Evolutionary conservation across 148 eudicot genomes (phyloP), one percentile per base, ranked within the genome.

Genomic region (Silene uniflora): DNA sequence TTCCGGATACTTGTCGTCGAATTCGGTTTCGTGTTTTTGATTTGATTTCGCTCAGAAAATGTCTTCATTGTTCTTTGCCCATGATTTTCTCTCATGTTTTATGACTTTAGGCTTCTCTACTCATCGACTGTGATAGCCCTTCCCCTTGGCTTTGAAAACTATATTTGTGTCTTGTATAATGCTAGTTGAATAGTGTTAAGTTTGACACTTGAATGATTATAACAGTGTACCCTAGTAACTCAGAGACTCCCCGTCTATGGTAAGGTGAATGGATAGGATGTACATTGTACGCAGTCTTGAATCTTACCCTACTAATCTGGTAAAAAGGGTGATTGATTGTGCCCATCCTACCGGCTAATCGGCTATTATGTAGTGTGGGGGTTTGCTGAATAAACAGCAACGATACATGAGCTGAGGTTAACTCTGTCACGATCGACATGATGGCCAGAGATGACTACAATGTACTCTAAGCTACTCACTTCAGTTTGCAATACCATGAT

Each of bases 21-120:
- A n/a, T 60, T 60, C 24, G 59, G 17, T 29, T 1, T 4, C 4
- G 59, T 55, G 4, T 13, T 17, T n/a, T 21, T 6, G 17, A 21
- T 5, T 19, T 59, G 22, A 18, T 18, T 59, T 59, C 8, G 19
- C 22, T 59, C 21, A 21, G 63, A 21, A 10, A 63, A 4, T 12
- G 35, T 63, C 69, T 47, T 54, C 72, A 25, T 86, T 44, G 23
- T 24, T 8, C 22, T 72, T 47, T 47, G 11, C 7, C 10, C 10
- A 17, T 21, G 1, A 52, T 55, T 10, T 25, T 9, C 62, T 49
- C 2, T 21, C 14, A 10, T 58, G 35, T 58, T 58, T 32, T 17
- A 23, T 32, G 29, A 55, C 18, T 10, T 62, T 16, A 5, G 56
- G 14, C 44, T 52, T 5, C 14, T 52, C 56, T 52, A 11, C 14